phyloP scores from a whole-genome alignment of 2,329 filamentous ascomycete genomes.

The Lasiodiplodia sp. region DNA sequence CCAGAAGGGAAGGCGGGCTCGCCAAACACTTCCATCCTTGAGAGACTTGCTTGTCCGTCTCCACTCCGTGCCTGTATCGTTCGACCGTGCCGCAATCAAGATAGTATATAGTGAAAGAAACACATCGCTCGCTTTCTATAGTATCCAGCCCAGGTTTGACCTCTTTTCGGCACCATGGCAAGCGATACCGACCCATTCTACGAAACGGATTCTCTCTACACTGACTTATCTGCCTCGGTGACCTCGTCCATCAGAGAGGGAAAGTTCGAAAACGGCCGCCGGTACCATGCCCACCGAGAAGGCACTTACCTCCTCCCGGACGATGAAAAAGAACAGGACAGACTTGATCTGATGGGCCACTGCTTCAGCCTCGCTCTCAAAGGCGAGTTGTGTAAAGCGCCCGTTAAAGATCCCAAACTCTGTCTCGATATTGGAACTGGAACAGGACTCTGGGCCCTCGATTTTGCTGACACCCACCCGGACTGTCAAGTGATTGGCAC shows the following conservation, averaged over 20 bases:
- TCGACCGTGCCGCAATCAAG: slow-evolving; percentile 12
- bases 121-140: background rate
- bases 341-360: slow-evolving; percentile 46
- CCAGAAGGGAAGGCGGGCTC: slow-evolving; percentile 8
- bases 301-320: slow-evolving; percentile 45
- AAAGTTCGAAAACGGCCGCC: slow-evolving; percentile 32
- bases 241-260: slow-evolving; percentile 5
- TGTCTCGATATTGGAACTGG: slow-evolving; percentile 45
- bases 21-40: background rate
- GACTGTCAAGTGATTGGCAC: slow-evolving; percentile 42
- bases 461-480: slow-evolving; percentile 43
- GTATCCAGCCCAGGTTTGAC: background rate
- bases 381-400: slow-evolving; percentile 45
- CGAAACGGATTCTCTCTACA: background rate
- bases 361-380: slow-evolving; percentile 45
- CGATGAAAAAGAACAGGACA: slow-evolving; percentile 48
- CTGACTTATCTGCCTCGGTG: slow-evolving; percentile 10
- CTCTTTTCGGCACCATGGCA: background rate
- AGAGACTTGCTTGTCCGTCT: background rate
- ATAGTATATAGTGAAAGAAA: background rate
- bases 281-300: slow-evolving; percentile 47
- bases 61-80: background rate
- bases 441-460: slow-evolving; percentile 42
- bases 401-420: slow-evolving; percentile 35
- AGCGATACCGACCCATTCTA: slow-evolving; percentile 11